Conservation (phyloP, 192 early-diverging fungal genomes). For the Coemansia pectinata region DNA sequence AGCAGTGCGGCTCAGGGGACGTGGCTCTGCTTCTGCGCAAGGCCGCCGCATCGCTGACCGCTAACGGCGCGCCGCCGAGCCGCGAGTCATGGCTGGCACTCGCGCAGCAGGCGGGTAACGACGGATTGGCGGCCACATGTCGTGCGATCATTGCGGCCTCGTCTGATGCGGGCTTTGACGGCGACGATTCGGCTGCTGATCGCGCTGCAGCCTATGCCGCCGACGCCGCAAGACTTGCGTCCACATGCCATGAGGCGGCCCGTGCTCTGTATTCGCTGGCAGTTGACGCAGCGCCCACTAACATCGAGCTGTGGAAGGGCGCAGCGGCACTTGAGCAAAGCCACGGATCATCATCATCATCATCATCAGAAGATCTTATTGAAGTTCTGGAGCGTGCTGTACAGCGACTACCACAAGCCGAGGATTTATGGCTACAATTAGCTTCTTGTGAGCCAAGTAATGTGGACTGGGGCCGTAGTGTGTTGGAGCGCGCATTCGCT, state of each 20-base stretch:
- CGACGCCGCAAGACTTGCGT: conserved; percentile 78
- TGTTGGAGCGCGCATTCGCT: conserved; percentile 83
- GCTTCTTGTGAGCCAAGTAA: background rate
- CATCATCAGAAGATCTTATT: conserved; percentile 67
- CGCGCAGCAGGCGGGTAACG: conserved; percentile 78
- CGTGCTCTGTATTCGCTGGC: conserved; percentile 87
- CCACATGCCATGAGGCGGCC: conserved; percentile 66
- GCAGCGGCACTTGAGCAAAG: conserved; percentile 87
- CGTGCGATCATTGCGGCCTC: conserved; percentile 84
- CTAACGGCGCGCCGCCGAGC: conserved; percentile 56
- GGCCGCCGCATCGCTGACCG: conserved; percentile 68
- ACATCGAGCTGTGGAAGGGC: conserved; percentile 80
- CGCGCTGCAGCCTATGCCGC: conserved; percentile 81
- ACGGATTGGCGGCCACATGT: conserved; percentile 75
- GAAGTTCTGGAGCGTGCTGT: conserved; percentile 84
- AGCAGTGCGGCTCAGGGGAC: conserved; percentile 68
- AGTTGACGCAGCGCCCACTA: conserved; percentile 70
- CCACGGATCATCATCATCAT: conserved; percentile 72
- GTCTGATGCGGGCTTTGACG: conserved; percentile 60
- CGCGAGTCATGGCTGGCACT: conserved; percentile 90
- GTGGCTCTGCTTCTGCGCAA: conserved; percentile 48
- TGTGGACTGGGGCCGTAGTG: conserved; percentile 67
- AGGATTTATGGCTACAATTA: conserved; percentile 81
- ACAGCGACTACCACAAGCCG: conserved; percentile 84
- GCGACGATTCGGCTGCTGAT: conserved; percentile 76